Evolutionary conservation across 2,329 filamentous ascomycete species (phyloP).

Genomic region (Penicillium verrucosum): DNA sequence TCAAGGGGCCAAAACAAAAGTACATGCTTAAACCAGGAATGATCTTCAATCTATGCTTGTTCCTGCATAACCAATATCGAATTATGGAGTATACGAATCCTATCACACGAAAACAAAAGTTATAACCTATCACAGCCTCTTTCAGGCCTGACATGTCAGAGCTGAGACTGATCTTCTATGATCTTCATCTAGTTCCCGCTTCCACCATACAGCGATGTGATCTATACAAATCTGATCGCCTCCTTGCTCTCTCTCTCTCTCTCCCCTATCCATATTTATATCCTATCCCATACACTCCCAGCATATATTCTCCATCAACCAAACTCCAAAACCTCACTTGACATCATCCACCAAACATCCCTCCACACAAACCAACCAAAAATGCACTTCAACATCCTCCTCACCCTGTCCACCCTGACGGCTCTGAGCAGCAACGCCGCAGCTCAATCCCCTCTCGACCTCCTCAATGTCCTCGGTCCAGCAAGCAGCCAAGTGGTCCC

Average conservation of each 20-base stretch:
- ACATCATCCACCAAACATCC: not conserved
- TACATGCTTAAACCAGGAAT: not conserved
- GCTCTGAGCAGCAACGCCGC: not conserved
- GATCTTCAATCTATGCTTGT: not conserved
- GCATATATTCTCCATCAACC: no score
- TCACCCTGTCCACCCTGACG: not conserved
- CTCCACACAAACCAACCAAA: not conserved
- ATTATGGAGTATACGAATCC: not conserved
- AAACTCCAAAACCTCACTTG: not conserved
- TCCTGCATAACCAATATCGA: not conserved
- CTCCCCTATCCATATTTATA: not conserved
- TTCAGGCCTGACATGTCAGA: not conserved
- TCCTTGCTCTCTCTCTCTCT: not conserved
- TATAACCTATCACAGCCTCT: not conserved
- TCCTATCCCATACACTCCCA: not conserved
- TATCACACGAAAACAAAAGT: not conserved
- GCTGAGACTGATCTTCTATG: not conserved
- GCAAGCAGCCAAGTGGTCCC: not conserved
- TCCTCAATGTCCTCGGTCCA: not conserved
- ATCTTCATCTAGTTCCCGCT: not conserved
- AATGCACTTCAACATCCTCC: slow-evolving; percentile 1
- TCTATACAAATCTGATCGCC: not conserved
- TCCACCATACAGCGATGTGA: not conserved
- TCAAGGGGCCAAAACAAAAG: not conserved
- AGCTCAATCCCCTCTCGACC: not conserved